Evolutionary conservation across 1,139 yeast species (phyloP), one percentile per base, ranked within the genome.

Genomic region (Zygoascus sp.): DNA sequence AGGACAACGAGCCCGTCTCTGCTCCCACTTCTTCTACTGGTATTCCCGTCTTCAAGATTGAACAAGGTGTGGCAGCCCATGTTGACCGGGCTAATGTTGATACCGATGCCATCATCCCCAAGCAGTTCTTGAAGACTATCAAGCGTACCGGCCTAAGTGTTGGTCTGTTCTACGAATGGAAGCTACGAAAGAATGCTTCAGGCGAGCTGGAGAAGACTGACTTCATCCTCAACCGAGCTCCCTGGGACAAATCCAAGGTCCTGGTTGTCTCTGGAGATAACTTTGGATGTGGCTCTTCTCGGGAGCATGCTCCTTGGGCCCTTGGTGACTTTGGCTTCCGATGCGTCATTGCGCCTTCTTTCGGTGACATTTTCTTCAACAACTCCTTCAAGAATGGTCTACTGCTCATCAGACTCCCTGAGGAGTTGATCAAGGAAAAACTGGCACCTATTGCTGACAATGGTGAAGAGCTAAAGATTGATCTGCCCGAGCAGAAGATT

Each of bases 301-400:
- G 98, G 76, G 98, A 92, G 68, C 98, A 92, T 62, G 98, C 98
- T 20, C 97, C 98, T 50, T 92, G 98, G 98, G 98, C 98, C 2
- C 77, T 92, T 57, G 90, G 88, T 62, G 98, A 92, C 70, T 92
- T 92, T 62, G 98, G 98, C 66, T 89, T 92, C 67, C 83, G 86
- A 67, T 84, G 92, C 54, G 85, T 92, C 64, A 89, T 92, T 68
- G 97, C 98, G 3, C 97, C 97, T 51, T 88, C 97, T 1, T 92
- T 90, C 61, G 98, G 98, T 65, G 98, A 92, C 69, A 92, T 92
- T 60, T 92, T 92, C 76, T 90, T 87, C 79, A 92, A 86, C 73
- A 92, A 92, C 74, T 89, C 97, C 44, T 86, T 85, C 75, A 92
- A 92, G 74, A 92, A 92, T 69, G 97, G 96, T 44, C 76, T 92